Evolutionary conservation across 2,329 filamentous ascomycete species (phyloP).

Genomic region (Ramichloridium luteum): DNA sequence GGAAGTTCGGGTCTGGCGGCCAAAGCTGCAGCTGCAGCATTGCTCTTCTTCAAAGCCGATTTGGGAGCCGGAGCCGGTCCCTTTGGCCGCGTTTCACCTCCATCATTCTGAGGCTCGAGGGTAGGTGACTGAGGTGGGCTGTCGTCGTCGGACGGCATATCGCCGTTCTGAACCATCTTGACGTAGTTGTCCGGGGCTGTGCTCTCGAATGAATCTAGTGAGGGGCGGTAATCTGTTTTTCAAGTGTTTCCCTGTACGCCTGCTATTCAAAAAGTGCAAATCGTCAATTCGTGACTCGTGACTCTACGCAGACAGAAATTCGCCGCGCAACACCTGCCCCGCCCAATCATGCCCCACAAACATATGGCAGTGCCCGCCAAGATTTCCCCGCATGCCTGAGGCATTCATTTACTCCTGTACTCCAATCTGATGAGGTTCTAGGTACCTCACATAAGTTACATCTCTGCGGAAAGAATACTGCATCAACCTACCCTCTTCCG

Average conservation of each 20-base stretch:
- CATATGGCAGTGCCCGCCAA: background rate
- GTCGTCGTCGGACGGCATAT: conserved; percentile 39
- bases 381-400: background rate
- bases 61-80: conserved; percentile 50
- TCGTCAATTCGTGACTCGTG: background rate
- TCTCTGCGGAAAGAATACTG: too few species aligned
- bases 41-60: conserved; percentile 73
- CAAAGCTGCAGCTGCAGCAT: conserved; percentile 43
- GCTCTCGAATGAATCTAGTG: too few species aligned
- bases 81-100: conserved; percentile 48
- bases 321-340: too few species aligned
- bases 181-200: conserved; percentile 18
- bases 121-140: conserved; percentile 44
- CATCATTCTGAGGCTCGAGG: conserved; percentile 43
- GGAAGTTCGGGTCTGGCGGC: conserved; percentile 56
- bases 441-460: too few species aligned
- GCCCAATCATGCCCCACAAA: background rate
- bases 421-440: too few species aligned
- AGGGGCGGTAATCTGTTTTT: background rate
- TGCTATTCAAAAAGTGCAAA: background rate
- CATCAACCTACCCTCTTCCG: too few species aligned
- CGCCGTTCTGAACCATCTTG: conserved; percentile 45
- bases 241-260: background rate
- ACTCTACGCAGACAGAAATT: conserved; percentile 1
- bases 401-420: too few species aligned